These are phyloP conservation scores for Meyerozyma sp. DNA, from an alignment of 1,139 yeast genomes.

Conservation along the genomic window DNA sequence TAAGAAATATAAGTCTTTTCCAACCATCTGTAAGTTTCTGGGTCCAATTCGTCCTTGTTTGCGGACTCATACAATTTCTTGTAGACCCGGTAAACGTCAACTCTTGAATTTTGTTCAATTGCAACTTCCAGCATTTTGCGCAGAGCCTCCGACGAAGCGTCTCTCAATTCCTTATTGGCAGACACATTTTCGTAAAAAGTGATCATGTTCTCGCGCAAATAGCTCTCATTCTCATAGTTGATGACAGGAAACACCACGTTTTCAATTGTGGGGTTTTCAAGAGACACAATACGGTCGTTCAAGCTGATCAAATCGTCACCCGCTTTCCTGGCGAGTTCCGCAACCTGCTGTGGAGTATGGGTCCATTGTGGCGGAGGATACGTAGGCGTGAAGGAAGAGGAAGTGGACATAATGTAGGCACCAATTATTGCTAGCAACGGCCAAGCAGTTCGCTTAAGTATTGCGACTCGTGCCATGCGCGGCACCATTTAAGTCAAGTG, in stretches of 20 bases:
- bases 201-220: conserved; percentile 42
- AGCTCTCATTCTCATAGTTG: conserved; percentile 41
- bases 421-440: background rate
- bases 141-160: conserved; percentile 64
- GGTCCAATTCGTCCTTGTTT: conserved; percentile 30
- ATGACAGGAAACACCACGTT: conserved; percentile 45
- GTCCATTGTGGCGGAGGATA: conserved; percentile 47
- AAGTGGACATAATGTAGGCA: background rate
- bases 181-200: conserved; percentile 71
- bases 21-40: conserved; percentile 54
- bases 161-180: conserved; percentile 54
- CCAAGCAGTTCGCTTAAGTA: background rate
- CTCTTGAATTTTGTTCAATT: conserved; percentile 62
- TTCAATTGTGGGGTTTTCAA: conserved; percentile 50
- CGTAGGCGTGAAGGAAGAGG: conserved; percentile 3
- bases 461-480: background rate
- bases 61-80: conserved; percentile 42
- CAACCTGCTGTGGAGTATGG: conserved; percentile 49
- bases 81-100: conserved; percentile 59
- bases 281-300: conserved; percentile 51
- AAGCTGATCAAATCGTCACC: conserved; percentile 39
- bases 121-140: conserved; percentile 48
- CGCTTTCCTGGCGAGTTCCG: conserved; percentile 36
- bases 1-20: conserved; percentile 52
- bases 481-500: background rate